Conservation (phyloP, 2,329 filamentous ascomycete genomes). For the Aspergillus ibericus region DNA sequence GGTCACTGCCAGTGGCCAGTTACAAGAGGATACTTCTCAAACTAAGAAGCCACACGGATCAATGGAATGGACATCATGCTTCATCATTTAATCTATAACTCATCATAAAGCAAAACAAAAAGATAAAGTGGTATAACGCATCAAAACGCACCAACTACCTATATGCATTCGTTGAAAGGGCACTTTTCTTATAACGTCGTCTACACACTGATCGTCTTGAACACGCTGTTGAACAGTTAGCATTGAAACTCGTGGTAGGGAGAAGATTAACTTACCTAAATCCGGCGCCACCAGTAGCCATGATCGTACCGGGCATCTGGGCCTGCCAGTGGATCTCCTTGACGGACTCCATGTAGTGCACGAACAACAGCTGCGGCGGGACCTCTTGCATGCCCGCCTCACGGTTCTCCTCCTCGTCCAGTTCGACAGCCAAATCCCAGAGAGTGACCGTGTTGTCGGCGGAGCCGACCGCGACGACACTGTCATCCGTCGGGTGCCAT, state of each 20-base stretch:
- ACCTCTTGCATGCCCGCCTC: conserved; percentile 86
- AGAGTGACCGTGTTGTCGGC: conserved; percentile 92
- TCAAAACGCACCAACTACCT: conserved; percentile 4
- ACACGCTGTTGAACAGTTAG: conserved; percentile 56
- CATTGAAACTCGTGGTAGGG: neutral
- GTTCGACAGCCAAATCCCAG: conserved; percentile 94
- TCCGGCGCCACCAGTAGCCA: conserved; percentile 83
- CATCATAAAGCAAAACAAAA: conserved; percentile 2
- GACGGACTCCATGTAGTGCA: conserved; percentile 91
- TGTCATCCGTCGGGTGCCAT: conserved; percentile 97
- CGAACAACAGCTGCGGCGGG: conserved; percentile 90
- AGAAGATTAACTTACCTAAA: conserved; percentile 60
- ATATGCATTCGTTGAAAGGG: conserved; percentile 4
- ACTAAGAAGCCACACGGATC: too few relatives aligned
- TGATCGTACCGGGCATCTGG: conserved; percentile 84
- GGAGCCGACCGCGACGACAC: conserved; percentile 86
- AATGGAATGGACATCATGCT: neutral
- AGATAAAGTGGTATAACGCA: conserved; percentile 8
- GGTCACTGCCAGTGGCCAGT: too few relatives aligned
- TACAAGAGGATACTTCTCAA: too few relatives aligned
- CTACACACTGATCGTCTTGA: conserved; percentile 80
- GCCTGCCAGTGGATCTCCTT: conserved; percentile 98
- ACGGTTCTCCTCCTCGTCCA: conserved; percentile 94
- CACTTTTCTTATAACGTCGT: conserved; percentile 10
- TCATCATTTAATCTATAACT: conserved; percentile 7